Evolutionary conservation across 345 rosid genomes (phyloP), one percentile per base, ranked within the genome.

Genomic region (Euphorbia peplus): DNA sequence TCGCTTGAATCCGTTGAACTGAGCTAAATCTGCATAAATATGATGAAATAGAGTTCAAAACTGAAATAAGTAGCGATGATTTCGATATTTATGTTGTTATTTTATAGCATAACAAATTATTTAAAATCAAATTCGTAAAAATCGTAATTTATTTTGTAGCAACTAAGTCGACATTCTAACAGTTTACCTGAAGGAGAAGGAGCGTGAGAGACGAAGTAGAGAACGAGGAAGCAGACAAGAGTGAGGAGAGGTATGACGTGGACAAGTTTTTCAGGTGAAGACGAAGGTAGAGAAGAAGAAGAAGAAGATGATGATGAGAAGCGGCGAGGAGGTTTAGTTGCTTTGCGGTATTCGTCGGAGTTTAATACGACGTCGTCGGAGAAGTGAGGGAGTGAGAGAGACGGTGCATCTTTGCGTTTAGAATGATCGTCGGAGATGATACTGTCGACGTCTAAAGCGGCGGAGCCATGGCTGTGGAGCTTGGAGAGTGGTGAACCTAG

Each of bases 161-260:
- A n/a, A n/a, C n/a, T n/a, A n/a, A n/a, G n/a, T n/a, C n/a, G n/a
- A n/a, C n/a, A n/a, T n/a, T n/a, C n/a, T n/a, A n/a, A n/a, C n/a
- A n/a, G n/a, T n/a, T 29, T 77, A 89, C 97, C 95, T 70, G 91
- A 80, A 64, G 76, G 93, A 15, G 96, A 84, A 1, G 98, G 97
- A 73, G 58, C 72, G 78, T 91, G 89, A 24, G 98, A 93, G 80
- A 85, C 84, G 68, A 93, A 84, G 73, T 84, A 91, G 67, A 93
- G 97, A 61, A 91, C 76, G 74, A 93, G 75, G 71, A 93, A 85
- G 79, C 98, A 93, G 75, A 84, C 13, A 64, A 93, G 72, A 74
- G 91, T 87, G 68, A 93, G 90, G 46, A 93, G 64, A 0, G 98
- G 98, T 50, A 93, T 88, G 50, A 91, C 75, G 86, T 93, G 98